phyloP scores from a whole-genome alignment of 352 stramenopile genomes.

The Phytopythium cucurbitacearum region DNA sequence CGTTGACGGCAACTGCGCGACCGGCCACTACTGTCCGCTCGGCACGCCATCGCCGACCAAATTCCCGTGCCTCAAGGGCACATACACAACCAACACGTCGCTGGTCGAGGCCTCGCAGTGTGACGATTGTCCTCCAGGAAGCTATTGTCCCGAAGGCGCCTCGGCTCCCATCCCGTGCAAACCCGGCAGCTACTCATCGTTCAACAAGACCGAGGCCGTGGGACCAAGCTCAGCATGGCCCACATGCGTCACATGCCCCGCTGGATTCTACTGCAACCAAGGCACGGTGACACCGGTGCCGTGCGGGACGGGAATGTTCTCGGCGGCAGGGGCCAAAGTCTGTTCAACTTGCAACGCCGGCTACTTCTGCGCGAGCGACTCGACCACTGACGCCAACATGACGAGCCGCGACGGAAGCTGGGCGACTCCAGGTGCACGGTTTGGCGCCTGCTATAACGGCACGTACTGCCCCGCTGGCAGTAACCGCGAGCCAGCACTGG shows the following conservation, averaged over 20 bases:
- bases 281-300: slow-evolving; percentile 45
- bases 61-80: slow-evolving; percentile 83
- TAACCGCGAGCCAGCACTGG: slow-evolving; percentile 63
- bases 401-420: slow-evolving; percentile 45
- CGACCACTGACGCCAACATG: slow-evolving; percentile 69
- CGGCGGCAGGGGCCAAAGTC: slow-evolving; percentile 38
- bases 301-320: slow-evolving; percentile 75
- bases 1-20: slow-evolving; percentile 63
- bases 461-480: slow-evolving; percentile 77
- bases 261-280: slow-evolving; percentile 80
- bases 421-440: slow-evolving; percentile 47
- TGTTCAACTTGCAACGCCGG: slow-evolving; percentile 63
- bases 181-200: slow-evolving; percentile 61
- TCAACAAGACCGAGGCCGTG: slow-evolving; percentile 69
- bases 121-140: slow-evolving; percentile 71
- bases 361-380: slow-evolving; percentile 75
- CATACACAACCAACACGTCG: slow-evolving; percentile 69
- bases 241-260: slow-evolving; percentile 67
- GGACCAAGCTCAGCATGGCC: slow-evolving; percentile 54
- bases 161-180: slow-evolving; percentile 63
- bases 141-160: slow-evolving; percentile 68
- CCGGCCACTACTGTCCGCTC: slow-evolving; percentile 89
- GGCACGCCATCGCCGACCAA: slow-evolving; percentile 55
- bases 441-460: slow-evolving; percentile 83
- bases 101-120: slow-evolving; percentile 75